A percentile compares a stretch with the other conserved stretches of the same genome.
phyloP scores from a whole-genome alignment of 805 yeast species.

The Hanseniaspora opuntiae region DNA sequence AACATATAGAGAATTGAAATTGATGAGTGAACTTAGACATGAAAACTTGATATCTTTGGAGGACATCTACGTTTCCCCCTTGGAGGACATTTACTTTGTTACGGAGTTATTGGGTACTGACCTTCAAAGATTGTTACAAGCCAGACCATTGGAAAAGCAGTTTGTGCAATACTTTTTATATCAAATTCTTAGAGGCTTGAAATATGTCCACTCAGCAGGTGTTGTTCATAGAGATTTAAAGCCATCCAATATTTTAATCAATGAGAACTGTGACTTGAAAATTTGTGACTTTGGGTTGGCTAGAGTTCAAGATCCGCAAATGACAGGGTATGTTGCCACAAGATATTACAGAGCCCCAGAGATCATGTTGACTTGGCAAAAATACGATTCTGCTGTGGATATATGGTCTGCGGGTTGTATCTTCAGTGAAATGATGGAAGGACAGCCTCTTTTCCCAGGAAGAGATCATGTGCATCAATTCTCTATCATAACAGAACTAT shows the following conservation, averaged over 20 bases:
- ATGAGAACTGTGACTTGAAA: slow-evolving; percentile 81
- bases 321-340: slow-evolving; percentile 96
- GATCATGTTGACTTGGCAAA: slow-evolving; percentile 97
- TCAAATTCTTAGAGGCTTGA: slow-evolving; percentile 80
- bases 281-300: slow-evolving; percentile 93
- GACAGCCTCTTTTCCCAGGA: slow-evolving; percentile 93
- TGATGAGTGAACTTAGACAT: slow-evolving; percentile 83
- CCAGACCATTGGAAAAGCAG: slow-evolving; percentile 89
- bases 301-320: slow-evolving; percentile 93
- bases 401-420: slow-evolving; percentile 98
- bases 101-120: slow-evolving; percentile 97
- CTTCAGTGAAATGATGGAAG: slow-evolving; percentile 94
- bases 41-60: slow-evolving; percentile 87
- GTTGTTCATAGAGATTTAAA: slow-evolving; percentile 82
- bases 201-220: slow-evolving; percentile 84
- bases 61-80: slow-evolving; percentile 85
- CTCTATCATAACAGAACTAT: slow-evolving; percentile 84
- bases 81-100: slow-evolving; percentile 90
- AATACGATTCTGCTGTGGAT: slow-evolving; percentile 91
- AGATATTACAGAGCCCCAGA: slow-evolving; percentile 96
- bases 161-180: slow-evolving; percentile 93
- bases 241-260: slow-evolving; percentile 71
- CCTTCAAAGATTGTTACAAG: slow-evolving; percentile 75
- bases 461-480: slow-evolving; percentile 97
- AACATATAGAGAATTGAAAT: slow-evolving; percentile 87